Evolutionary conservation across 805 yeast genomes (phyloP), one percentile per base, ranked within the genome.

Genomic region (Hanseniaspora mollemarum): DNA sequence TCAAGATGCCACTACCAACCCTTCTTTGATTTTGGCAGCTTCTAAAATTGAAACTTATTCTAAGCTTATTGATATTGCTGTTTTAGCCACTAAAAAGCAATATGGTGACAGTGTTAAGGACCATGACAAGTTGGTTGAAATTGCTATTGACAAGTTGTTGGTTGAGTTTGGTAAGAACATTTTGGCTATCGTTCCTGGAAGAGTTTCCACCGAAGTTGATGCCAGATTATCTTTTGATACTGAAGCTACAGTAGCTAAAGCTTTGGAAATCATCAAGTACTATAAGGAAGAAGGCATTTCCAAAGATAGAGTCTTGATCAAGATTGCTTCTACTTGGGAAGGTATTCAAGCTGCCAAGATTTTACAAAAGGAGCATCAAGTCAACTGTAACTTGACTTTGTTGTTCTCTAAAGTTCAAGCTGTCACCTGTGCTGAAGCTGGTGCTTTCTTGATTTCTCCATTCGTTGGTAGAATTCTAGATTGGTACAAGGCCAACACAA

Each of bases 1-100:
- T 59, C 97, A 92, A 75, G 98, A 92, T 71, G 95, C 98, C 59
- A 92, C 98, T 61, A 92, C 98, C 67, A 92, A 92, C 76, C 98
- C 98, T 59, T 87, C 97, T 40, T 76, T 92, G 73, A 90, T 92
- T 63, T 75, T 92, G 62, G 97, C 97, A 58, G 98, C 98, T 54
- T 66, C 97, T 53, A 85, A 83, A 72, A 85, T 87, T 74, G 70
- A 87, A 39, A 87, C 83, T 66, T 92, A 92, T 72, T 83, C 95
- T 54, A 75, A 80, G 65, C 76, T 92, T 67, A 83, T 92, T 58
- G 97, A 92, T 67, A 76, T 76, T 61, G 97, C 98, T 54, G 84
- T 92, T 59, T 83, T 78, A 41, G 96, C 88, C 62, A 80, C 83
- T 72, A 83, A 78, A 61, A 60, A 74, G 25, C 65, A 73, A 53